Percentiles rank a stretch among this genome's conserved stretches.
Evolutionary conservation across 805 yeast genomes (phyloP).

Genomic region (Kuraishia hungarica): DNA sequence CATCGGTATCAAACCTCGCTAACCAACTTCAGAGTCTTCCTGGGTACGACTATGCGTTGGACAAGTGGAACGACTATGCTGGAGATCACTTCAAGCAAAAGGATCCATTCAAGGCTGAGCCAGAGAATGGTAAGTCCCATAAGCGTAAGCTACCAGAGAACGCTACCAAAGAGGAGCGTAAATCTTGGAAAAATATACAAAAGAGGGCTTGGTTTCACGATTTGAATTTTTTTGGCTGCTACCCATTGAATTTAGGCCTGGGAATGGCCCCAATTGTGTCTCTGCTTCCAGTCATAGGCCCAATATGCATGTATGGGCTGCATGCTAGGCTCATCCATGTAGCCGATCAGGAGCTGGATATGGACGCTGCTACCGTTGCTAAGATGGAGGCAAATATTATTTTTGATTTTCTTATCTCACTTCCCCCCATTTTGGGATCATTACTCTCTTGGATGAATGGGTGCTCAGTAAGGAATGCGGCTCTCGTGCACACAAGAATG

Average conservation of each 20-base stretch:
- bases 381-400: constrained; percentile 71
- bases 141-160: constrained; percentile 54
- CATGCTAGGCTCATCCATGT: constrained; percentile 59
- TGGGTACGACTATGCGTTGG: constrained; percentile 48
- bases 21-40: constrained; percentile 16
- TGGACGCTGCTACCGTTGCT: constrained; percentile 53
- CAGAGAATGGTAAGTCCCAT: constrained; percentile 41
- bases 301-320: constrained; percentile 67
- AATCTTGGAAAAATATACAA: constrained; percentile 67
- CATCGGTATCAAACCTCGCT: background rate
- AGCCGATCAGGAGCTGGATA: constrained; percentile 46
- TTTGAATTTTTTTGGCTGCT: constrained; percentile 72
- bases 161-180: constrained; percentile 49
- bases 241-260: constrained; percentile 63
- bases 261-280: constrained; percentile 73
- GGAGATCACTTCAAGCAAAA: constrained; percentile 55
- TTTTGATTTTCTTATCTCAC: constrained; percentile 63
- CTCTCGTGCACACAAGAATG: constrained; percentile 48
- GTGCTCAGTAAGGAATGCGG: constrained; percentile 87
- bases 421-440: constrained; percentile 77
- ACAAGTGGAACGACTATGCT: constrained; percentile 56
- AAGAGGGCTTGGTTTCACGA: constrained; percentile 84
- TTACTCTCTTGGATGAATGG: constrained; percentile 74
- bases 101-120: constrained; percentile 55
- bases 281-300: constrained; percentile 79